Percentiles rank a stretch among this genome's conserved stretches.
These are phyloP conservation scores for Grifola frondosa DNA, from an alignment of 1,284 basidiomycete species.

Conservation along the genomic window DNA sequence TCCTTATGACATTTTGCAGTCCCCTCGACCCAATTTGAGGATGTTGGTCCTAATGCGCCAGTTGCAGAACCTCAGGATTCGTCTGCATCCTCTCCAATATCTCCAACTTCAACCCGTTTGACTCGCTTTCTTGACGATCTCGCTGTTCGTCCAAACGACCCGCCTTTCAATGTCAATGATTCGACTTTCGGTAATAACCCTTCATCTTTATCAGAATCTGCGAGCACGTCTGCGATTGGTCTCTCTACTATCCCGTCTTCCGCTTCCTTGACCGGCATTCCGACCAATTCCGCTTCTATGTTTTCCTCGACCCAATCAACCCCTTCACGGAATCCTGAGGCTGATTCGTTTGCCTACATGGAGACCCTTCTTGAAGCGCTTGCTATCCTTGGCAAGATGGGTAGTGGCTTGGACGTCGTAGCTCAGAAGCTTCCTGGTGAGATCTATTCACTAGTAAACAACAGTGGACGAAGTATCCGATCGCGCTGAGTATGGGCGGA, in stretches of 20 bases:
- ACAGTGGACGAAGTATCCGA: slow-evolving; percentile 93
- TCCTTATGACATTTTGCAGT: too few species aligned
- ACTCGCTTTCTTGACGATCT: slow-evolving; percentile 71
- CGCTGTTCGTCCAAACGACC: slow-evolving; percentile 76
- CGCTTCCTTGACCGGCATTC: slow-evolving; percentile 25
- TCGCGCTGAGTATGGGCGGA: slow-evolving; percentile 71
- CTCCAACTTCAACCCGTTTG: slow-evolving; percentile 31
- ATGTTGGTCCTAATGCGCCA: too few species aligned
- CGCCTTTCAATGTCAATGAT: slow-evolving; percentile 72
- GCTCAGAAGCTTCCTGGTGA: slow-evolving; percentile 85
- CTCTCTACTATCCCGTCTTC: slow-evolving; percentile 27
- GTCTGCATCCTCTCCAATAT: slow-evolving; percentile 36
- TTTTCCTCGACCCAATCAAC: slow-evolving; percentile 10
- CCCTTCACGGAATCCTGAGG: slow-evolving; percentile 71
- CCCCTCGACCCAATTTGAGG: slow-evolving; percentile 57
- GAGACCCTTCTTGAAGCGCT: slow-evolving; percentile 93
- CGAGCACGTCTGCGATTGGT: slow-evolving; percentile 21
- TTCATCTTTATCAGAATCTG: slow-evolving; percentile 26
- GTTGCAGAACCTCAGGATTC: too few species aligned
- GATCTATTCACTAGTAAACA: slow-evolving; percentile 81
- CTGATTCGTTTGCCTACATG: slow-evolving; percentile 92
- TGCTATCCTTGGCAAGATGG: slow-evolving; percentile 87
- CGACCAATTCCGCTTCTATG: slow-evolving; percentile 20
- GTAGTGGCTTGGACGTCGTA: slow-evolving; percentile 81
- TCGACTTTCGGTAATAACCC: slow-evolving; percentile 38